phyloP scores from a whole-genome alignment of 1,139 yeast species.

The Debaryomyces subglobosus region DNA sequence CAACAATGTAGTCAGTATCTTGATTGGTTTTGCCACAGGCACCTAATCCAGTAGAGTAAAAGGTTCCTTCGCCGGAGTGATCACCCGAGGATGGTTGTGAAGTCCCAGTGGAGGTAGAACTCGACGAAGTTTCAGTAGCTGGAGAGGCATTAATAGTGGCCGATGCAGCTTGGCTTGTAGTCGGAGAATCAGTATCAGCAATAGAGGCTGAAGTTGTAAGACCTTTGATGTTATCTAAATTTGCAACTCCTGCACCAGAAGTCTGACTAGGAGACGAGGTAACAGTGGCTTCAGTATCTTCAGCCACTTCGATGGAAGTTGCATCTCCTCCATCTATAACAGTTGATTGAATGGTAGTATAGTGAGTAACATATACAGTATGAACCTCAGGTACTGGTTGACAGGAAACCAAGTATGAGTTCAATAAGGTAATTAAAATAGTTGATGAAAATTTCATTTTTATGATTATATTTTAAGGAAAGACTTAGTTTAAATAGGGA shows the following conservation, averaged over 20 bases:
- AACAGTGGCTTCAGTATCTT: slow-evolving; percentile 14
- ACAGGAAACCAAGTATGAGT: slow-evolving; percentile 16
- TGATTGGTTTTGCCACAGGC: slow-evolving; percentile 58
- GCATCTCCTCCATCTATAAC: slow-evolving; percentile 14
- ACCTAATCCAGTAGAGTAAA: slow-evolving; percentile 59
- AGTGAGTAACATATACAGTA: slow-evolving; percentile 20
- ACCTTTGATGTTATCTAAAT: slow-evolving; percentile 11
- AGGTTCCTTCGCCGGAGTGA: slow-evolving; percentile 59
- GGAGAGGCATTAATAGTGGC: slow-evolving; percentile 15
- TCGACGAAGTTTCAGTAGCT: slow-evolving; percentile 15
- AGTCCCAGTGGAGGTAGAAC: slow-evolving; percentile 23
- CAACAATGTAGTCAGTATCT: slow-evolving; percentile 53
- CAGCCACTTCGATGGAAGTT: slow-evolving; percentile 16
- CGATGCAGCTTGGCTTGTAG: slow-evolving; percentile 9
- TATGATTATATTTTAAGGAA: slow-evolving; percentile 8
- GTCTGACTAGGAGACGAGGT: slow-evolving; percentile 20
- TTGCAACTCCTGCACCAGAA: slow-evolving; percentile 15
- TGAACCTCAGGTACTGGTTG: slow-evolving; percentile 28
- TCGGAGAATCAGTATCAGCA: neutral
- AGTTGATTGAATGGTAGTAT: slow-evolving; percentile 20
- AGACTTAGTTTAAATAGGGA: slow-evolving; percentile 4
- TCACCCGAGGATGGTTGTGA: slow-evolving; percentile 20
- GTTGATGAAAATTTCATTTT: slow-evolving; percentile 22
- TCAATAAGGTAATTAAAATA: slow-evolving; percentile 14
- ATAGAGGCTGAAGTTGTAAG: neutral